Base-by-base conservation (phyloP, 1,284 basidiomycete species). In the Microbotryum violaceum region DNA sequence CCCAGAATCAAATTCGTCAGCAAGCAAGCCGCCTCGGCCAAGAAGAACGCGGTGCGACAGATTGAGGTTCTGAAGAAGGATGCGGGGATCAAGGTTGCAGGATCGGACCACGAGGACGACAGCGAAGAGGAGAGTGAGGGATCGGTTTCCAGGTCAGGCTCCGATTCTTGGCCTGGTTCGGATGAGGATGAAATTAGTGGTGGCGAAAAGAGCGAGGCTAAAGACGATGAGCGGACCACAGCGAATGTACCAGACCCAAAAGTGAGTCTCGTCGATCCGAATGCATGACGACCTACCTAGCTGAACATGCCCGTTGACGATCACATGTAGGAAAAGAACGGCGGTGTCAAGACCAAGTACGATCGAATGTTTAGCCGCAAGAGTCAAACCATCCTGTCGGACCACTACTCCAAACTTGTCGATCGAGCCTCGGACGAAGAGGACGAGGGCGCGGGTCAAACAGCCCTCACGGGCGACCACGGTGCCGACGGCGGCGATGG, bases 311-410 rank as follows among this genome's bases (percentile, higher is more conserved):
- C 31, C n/a, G 48, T 18, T n/a, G 29, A 16, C n/a, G 8, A 21
- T 62, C 44, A 70, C 71, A 6, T 56, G 4, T 68, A 45, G 69
- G 66, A 16, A 21, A 61, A 61, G 49, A 64, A 49, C 23, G 62
- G 49, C 29, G 53, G 58, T 21, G 61, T 64, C 58, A 89, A 60
- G 63, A 97, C 96, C 6, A 97, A 96, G 78, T 97, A 97, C 75
- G 96, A 98, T 75, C 85, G 91, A 57, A 97, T 98, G 91, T 98
- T 98, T 73, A 88, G 89, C 73, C 85, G 94, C 62, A 93, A 90
- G 76, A 97, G 97, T 75, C 93, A 97, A 76, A 88, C 85, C 68
- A 87, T 97, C 57, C 82, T 97, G 21, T 92, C 91, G 0, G 83
- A 87, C 66, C 93, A 97, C 75, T 97, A 97, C 77, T 82, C 80